A percentile compares a stretch with the other conserved stretches of the same genome.
Conservation (phyloP, 805 yeast genomes). For the Kuraishia molischiana region DNA sequence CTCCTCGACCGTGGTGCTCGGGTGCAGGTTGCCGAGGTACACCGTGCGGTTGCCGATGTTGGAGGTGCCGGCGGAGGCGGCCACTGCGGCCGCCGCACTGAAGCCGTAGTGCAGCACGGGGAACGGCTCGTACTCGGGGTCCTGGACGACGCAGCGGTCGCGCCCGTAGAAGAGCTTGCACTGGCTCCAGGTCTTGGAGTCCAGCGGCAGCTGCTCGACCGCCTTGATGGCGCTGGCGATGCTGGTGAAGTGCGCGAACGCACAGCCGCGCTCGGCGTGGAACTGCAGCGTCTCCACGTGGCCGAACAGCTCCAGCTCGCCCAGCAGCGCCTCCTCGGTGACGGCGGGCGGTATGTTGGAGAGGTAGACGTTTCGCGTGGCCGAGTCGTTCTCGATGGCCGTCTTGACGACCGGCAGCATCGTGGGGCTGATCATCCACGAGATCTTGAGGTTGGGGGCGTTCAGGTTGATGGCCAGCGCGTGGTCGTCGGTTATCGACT, state of each 20-base stretch:
- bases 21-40: slow-evolving; percentile 57
- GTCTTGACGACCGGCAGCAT: slow-evolving; percentile 13
- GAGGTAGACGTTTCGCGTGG: slow-evolving; percentile 15
- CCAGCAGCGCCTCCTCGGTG: slow-evolving; percentile 12
- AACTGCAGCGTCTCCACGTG: slow-evolving; percentile 26
- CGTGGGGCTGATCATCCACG: slow-evolving; percentile 19
- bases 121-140: slow-evolving; percentile 4
- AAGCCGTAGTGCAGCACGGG: background rate
- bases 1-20: slow-evolving; percentile 58
- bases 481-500: slow-evolving; percentile 6
- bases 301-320: slow-evolving; percentile 29
- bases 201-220: slow-evolving; percentile 25
- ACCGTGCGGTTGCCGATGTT: slow-evolving; percentile 53
- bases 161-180: slow-evolving; percentile 19
- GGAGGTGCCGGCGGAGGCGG: slow-evolving; percentile 1
- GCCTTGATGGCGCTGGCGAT: slow-evolving; percentile 36
- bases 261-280: slow-evolving; percentile 12
- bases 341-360: slow-evolving; percentile 14
- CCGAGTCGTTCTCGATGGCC: slow-evolving; percentile 19
- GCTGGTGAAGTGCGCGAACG: slow-evolving; percentile 30
- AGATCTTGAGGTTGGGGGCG: slow-evolving; percentile 25
- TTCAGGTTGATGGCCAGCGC: slow-evolving; percentile 19
- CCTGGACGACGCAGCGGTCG: slow-evolving; percentile 12
- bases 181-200: slow-evolving; percentile 12
- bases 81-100: slow-evolving; percentile 2